Evolutionary conservation across 2,329 filamentous ascomycete species (phyloP), one percentile per base, ranked within the genome.

Genomic region (Onygena corvina): DNA sequence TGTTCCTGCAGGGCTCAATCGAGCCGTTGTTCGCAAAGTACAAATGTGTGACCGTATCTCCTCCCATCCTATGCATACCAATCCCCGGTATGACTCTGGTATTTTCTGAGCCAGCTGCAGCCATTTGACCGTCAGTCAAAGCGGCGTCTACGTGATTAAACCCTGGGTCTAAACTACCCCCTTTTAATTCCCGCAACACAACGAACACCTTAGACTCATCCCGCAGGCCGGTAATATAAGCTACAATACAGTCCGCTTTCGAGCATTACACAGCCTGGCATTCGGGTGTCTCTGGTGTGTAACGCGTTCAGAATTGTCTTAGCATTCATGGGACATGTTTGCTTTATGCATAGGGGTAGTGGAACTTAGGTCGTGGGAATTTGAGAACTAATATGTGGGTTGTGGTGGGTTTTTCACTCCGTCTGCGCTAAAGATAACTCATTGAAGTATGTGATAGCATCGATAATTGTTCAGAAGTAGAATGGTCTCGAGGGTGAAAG

Each of bases 1-100:
- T 25, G 36, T 42, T 42, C 36, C 36, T 42, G 36, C 36, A 42
- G 36, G n/a, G 36, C 21, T 23, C 36, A 42, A 23, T 42, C 11
- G 21, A 14, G 36, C 27, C 27, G 36, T 7, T 42, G 14, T 25
- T n/a, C 29, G 21, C n/a, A 20, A 11, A 21, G 11, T 7, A 40
- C 35, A 6, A 40, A 23, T 42, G 36, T 42, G 36, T 12, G 16
- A 42, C 36, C 36, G n/a, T 23, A 42, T 27, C 20, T n/a, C 27
- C 12, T 42, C 20, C 25, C 21, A 20, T 42, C 36, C n/a, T 23
- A 4, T 25, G 14, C 21, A 11, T 23, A 42, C 16, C n/a, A n/a
- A n/a, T n/a, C n/a, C n/a, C n/a, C n/a, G n/a, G n/a, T n/a, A n/a
- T n/a, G n/a, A n/a, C n/a, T n/a, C n/a, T n/a, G n/a, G n/a, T n/a